Percentiles rank a stretch among this genome's conserved stretches.
Evolutionary conservation across 1,284 basidiomycete genomes (phyloP).

Genomic region (Cryptococcus depauperatus): DNA sequence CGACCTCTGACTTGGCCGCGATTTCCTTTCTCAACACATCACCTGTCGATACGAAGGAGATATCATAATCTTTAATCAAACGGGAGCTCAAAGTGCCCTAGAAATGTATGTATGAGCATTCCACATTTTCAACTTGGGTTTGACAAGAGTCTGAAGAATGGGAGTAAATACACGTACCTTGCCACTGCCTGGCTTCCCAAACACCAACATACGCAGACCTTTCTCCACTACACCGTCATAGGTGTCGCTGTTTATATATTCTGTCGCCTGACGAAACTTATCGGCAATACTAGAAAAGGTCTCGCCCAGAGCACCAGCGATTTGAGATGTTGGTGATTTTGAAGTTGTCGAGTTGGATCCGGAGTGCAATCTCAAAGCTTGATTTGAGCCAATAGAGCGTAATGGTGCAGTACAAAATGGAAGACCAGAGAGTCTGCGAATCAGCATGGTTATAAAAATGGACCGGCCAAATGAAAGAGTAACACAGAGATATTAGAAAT

Average conservation of each 20-base stretch:
- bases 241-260: slow-evolving; percentile 15
- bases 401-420: no score
- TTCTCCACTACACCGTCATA: slow-evolving; percentile 22
- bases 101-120: neutral
- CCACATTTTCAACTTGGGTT: no score
- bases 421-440: no score
- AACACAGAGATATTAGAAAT: no score
- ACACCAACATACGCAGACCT: slow-evolving; percentile 42
- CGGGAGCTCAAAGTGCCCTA: slow-evolving; percentile 39
- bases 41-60: slow-evolving; percentile 43
- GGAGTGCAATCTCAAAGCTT: no score
- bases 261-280: slow-evolving; percentile 16
- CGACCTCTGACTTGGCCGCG: slow-evolving; percentile 35
- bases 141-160: no score
- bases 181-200: slow-evolving; percentile 45
- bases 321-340: slow-evolving; percentile 4
- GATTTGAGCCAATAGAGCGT: no score
- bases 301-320: slow-evolving; percentile 9
- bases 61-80: slow-evolving; percentile 44
- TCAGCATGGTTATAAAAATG: no score
- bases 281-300: slow-evolving; percentile 14
- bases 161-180: no score
- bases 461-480: no score
- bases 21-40: slow-evolving; percentile 46
- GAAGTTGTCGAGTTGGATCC: no score